A percentile compares a stretch with the other conserved stretches of the same genome.
Evolutionary conservation across 2,329 filamentous ascomycete genomes (phyloP).

Genomic region (Tolypocladium sp.): DNA sequence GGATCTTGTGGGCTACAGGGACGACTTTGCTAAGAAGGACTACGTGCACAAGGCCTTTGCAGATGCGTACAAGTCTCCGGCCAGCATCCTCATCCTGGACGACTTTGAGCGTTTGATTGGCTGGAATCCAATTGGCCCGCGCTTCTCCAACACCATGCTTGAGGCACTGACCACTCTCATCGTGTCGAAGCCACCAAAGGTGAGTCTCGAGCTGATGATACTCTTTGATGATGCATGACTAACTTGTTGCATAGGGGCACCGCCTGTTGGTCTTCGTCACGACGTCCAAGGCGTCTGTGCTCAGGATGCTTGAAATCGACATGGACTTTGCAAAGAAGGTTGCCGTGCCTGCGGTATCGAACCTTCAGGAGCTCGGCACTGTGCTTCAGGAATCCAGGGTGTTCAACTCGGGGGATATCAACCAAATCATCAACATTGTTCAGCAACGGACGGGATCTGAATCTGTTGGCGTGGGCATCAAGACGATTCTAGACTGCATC

Average conservation of each 20-base stretch:
- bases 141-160: conserved; percentile 78
- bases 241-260: conserved; percentile 43
- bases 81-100: conserved; percentile 87
- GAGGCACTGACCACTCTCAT: conserved; percentile 71
- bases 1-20: conserved; percentile 74
- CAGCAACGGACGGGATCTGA: conserved; percentile 55
- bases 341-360: conserved; percentile 46
- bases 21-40: conserved; percentile 79
- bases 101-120: conserved; percentile 88
- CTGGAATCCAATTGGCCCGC: conserved; percentile 84
- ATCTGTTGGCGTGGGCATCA: conserved; percentile 71
- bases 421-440: conserved; percentile 55
- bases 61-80: conserved; percentile 86
- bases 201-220: conserved; percentile 18
- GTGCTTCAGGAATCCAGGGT: conserved; percentile 59
- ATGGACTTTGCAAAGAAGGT: conserved; percentile 76
- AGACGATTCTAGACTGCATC: conserved; percentile 43
- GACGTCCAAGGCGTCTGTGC: conserved; percentile 67
- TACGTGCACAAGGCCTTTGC: conserved; percentile 81
- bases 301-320: conserved; percentile 76
- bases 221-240: neutral
- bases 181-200: conserved; percentile 66
- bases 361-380: conserved; percentile 49
- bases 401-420: conserved; percentile 52
- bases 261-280: conserved; percentile 85